Evolutionary conservation across 371 early-diverging fungal species (phyloP).

Genomic region (Chytridium lagenaria): DNA sequence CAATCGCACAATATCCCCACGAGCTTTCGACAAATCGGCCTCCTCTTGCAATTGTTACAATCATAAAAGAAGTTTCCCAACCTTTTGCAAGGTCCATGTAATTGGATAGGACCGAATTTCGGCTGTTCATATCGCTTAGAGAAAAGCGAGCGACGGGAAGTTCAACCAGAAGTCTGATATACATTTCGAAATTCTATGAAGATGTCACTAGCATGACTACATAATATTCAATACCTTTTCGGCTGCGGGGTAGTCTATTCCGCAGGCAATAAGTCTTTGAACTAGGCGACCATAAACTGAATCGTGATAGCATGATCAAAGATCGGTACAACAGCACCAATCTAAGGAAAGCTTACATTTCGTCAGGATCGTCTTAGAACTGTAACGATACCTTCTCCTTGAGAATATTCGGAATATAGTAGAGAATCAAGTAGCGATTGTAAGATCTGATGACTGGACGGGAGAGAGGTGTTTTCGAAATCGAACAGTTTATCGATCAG

Average conservation of each 20-base stretch:
- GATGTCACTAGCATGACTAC: not conserved
- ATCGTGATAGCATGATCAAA: not conserved
- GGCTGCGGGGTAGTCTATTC: not conserved
- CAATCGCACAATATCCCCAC: not conserved
- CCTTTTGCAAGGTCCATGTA: not conserved
- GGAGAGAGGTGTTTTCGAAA: not conserved
- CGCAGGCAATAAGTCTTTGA: constrained; percentile 5
- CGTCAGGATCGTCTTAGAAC: not conserved
- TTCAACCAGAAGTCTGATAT: not conserved
- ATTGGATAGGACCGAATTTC: not conserved
- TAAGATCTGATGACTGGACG: not conserved
- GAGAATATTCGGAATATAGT: not conserved
- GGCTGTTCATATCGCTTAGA: not conserved
- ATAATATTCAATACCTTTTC: not conserved
- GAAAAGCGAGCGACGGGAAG: not conserved
- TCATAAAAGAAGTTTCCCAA: not conserved
- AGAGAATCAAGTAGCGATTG: not conserved
- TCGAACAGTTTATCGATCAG: not conserved
- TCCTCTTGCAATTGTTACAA: not conserved
- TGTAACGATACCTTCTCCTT: not conserved
- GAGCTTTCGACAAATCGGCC: not conserved
- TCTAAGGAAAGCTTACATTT: not conserved
- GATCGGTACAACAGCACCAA: not conserved
- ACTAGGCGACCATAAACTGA: not conserved
- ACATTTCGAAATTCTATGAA: not conserved